Percentiles rank a stretch among this genome's conserved stretches.
phyloP scores from a whole-genome alignment of 768 basidiomycete species.

The Porphyrellus cyaneotinctus region DNA sequence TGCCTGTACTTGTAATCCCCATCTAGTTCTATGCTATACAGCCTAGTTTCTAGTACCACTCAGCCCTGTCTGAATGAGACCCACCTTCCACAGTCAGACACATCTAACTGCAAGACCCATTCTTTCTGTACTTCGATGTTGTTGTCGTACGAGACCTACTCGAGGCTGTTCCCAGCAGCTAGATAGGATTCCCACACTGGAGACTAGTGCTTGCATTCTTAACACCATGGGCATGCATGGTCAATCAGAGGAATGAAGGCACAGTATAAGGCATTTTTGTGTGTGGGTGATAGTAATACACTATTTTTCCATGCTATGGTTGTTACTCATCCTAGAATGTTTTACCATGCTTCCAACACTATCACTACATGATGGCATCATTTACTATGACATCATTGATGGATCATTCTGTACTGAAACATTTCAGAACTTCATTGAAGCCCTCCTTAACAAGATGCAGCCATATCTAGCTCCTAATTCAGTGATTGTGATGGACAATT shows the following conservation, averaged over 20 bases:
- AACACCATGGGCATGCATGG: neutral
- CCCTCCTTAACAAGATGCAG: conserved; percentile 36
- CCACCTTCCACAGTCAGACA: no score
- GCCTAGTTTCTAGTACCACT: no score
- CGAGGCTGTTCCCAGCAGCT: no score
- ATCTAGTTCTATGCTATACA: no score
- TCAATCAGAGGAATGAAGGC: neutral
- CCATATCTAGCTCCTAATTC: conserved; percentile 29
- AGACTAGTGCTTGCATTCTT: no score
- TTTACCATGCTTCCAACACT: conserved; percentile 4
- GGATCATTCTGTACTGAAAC: conserved; percentile 18
- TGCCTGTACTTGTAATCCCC: no score
- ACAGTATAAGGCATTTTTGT: conserved; percentile 5
- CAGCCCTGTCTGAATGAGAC: no score
- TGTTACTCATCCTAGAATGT: neutral
- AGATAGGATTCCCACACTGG: no score
- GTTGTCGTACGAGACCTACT: no score
- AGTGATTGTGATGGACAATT: conserved; percentile 37
- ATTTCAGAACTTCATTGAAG: conserved; percentile 26
- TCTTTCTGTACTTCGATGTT: no score
- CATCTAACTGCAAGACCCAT: no score
- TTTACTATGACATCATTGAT: conserved; percentile 1
- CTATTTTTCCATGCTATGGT: neutral
- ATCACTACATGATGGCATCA: neutral
- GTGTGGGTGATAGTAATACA: neutral